Conservation (phyloP, 192 early-diverging fungal species). For the Entophlyctis luteolus region DNA sequence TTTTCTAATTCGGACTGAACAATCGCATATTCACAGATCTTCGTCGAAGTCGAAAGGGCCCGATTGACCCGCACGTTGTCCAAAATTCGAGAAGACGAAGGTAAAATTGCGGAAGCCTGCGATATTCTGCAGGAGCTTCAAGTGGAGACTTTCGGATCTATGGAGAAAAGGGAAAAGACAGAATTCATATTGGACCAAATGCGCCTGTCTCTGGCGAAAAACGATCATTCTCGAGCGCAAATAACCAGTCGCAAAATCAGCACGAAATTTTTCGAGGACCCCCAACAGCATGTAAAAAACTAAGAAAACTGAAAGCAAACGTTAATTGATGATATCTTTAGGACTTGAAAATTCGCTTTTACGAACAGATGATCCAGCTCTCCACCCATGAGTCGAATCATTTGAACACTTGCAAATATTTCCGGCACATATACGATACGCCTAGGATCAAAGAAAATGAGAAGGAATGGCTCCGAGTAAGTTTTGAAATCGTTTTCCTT, state of each 20-base stretch:
- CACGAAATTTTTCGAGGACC: constrained; percentile 85
- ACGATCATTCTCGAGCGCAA: constrained; percentile 85
- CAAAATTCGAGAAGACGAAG: constrained; percentile 86
- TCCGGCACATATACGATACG: constrained; percentile 85
- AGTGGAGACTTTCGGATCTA: constrained; percentile 97
- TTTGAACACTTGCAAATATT: constrained; percentile 89
- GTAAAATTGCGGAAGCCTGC: constrained; percentile 83
- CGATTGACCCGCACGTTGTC: constrained; percentile 85
- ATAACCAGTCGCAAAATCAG: constrained; percentile 96
- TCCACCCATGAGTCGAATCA: constrained; percentile 87
- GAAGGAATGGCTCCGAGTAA: constrained; percentile 66
- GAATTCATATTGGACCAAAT: constrained; percentile 99
- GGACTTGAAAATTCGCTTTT: constrained; percentile 94
- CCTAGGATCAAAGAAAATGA: constrained; percentile 75
- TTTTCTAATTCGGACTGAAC: constrained; percentile 16
- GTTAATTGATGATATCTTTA: too few species aligned
- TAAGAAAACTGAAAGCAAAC: too few species aligned
- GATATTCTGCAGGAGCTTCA: constrained; percentile 96
- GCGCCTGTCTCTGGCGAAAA: constrained; percentile 88
- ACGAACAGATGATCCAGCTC: constrained; percentile 93
- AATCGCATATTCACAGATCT: constrained; percentile 59
- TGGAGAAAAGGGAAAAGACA: constrained; percentile 98
- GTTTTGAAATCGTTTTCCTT: neutral
- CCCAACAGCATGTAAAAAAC: constrained; percentile 72
- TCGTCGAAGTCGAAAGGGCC: constrained; percentile 97